These are phyloP conservation scores for Cryptosporidium muris DNA, from an alignment of 169 alveolate species.

Conservation along the genomic window DNA sequence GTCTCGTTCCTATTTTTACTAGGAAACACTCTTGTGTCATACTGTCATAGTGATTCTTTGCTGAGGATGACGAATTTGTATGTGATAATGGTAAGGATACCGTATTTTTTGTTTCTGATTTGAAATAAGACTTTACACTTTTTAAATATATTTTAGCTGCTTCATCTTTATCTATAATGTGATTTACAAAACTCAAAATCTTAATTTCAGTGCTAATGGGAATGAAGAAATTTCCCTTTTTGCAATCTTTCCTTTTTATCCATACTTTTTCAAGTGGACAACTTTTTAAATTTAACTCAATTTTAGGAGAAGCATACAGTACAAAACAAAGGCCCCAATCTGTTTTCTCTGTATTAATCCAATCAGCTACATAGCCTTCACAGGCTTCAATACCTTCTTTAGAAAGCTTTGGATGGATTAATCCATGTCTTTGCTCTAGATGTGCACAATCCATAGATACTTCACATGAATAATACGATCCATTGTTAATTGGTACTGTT, in stretches of 20 bases:
- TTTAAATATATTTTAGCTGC: not conserved
- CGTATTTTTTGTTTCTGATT: too few species aligned
- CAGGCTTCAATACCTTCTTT: conserved; percentile 29
- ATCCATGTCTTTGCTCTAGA: conserved; percentile 8
- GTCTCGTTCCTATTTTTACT: not conserved
- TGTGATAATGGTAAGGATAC: too few species aligned
- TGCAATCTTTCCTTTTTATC: conserved; percentile 15
- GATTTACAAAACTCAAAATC: conserved; percentile 7
- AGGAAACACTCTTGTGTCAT: not conserved
- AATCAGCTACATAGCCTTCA: conserved; percentile 3
- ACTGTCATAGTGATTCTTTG: too few species aligned
- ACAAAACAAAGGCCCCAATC: conserved; percentile 63
- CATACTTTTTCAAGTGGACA: not conserved
- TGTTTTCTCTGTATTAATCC: conserved; percentile 23
- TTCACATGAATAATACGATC: conserved; percentile 4
- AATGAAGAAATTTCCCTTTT: conserved; percentile 33
- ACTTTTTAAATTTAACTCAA: not conserved
- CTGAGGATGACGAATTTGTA: too few species aligned
- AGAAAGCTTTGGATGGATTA: not conserved
- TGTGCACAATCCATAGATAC: conserved; percentile 14
- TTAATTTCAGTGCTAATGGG: conserved; percentile 38
- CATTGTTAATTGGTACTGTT: not conserved
- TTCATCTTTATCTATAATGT: conserved; percentile 7
- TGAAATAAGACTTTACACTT: too few species aligned
- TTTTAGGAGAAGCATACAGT: conserved; percentile 1